Base-by-base conservation (phyloP, 305 asterid species). In the Euphrasia arctica region DNA sequence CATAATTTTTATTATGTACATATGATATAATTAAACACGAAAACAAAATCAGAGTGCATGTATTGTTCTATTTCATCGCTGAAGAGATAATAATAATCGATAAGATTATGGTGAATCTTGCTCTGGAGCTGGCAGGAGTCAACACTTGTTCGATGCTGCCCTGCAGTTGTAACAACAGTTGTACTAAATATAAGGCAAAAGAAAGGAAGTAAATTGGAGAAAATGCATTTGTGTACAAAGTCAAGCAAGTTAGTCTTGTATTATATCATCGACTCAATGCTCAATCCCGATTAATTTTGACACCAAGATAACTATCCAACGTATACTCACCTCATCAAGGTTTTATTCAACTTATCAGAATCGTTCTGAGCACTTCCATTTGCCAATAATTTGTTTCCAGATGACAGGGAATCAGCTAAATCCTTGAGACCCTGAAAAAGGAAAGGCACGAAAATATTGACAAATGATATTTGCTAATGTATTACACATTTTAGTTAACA, bases 351-450 rank as follows among this genome's bases (percentile, higher is more conserved):
- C 70, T 74, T 86, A 62, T 78, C 84, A 57, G 54, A 60, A 57
- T 72, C 75, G 55, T 77, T 79, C 61, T 63, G 71, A 1, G 64
- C 58, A 62, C 15, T 60, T 55, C 81, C 91, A 74, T 82, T 74
- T 4, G 78, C 74, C 69, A 72, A 75, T 60, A 66, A 62, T 32
- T 48, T 70, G 42, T 59, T 74, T 47, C 54, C 75, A 5, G 71
- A 51, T 29, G 74, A 67, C 14, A 67, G 45, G 41, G 75, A 45
- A 61, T 80, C 85, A 15, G 70, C 77, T 45, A 85, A 43, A 41
- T 84, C 92, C 79, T 78, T 83, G 18, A 83, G 89, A 62, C 90
- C 88, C 95, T 87, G 75, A 12, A 49, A 14, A 49, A 49, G 11
- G 1, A 5, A 61, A 55, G 55, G 9, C 4, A 41, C 64, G 5